Base-by-base conservation (phyloP, 1,284 basidiomycete species). In the Retiboletus flavoniger region DNA sequence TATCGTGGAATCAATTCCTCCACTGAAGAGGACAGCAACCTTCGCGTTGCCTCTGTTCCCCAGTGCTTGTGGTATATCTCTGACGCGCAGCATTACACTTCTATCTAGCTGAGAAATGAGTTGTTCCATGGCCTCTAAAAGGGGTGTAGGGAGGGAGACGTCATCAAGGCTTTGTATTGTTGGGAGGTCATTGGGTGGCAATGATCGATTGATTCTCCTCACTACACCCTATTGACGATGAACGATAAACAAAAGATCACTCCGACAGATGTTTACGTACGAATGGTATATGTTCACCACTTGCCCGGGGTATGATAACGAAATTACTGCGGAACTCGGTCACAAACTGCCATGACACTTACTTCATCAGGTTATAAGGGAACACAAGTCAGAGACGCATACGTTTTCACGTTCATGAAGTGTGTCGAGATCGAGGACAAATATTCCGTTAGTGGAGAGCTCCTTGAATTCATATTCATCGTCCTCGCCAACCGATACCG, bases 1-100 rank as follows among this genome's bases (percentile, higher is more conserved):
- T 24, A 93, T 77, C 0, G 95, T 89, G 16, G 89, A 98, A 67
- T 99, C 96, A 32, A 99, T 91, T 0, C 96, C 96, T 24, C 96
- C 96, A 19, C 95, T 98, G 71, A 99, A 99, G 5, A 99, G 79
- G 7, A 99, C 78, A 3, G 91, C 94, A 0, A 97, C 78, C 53
- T 85, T 81, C 0, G 91, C 80, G 44, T 75, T 67, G 3, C 74
- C 74, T 49, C 63, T 52, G 5, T 50, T 38, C 26, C 53, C 57
- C 7, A 59, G 80, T 77, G 59, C 60, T 43, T 64, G 68, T 3
- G 80, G 77, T 16, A 91, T 85, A 63, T 84, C 72, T 32, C 68
- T 73, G n/a, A 89, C 83, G 6, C 76, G 79, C 34, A 84, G 70
- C 72, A 74, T 76, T 4, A 89, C 83, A 58, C 87, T 89, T 57